Base-by-base conservation (phyloP, 495 filamentous ascomycete genomes). In the Neurospora sp. region DNA sequence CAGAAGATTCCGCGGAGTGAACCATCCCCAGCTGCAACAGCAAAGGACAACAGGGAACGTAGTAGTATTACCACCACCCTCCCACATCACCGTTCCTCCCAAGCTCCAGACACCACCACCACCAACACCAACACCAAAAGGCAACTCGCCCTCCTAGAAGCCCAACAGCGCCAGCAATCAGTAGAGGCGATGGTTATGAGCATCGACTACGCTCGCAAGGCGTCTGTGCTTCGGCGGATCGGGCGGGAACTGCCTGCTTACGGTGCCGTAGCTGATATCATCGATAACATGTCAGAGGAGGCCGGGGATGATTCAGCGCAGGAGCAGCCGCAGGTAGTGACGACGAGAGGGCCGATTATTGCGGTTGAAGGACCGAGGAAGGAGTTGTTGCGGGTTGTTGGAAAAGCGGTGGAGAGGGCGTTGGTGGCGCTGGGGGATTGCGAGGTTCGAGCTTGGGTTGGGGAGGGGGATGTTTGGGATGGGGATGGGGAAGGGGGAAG, bases 311-410 rank as follows among this genome's bases (percentile, higher is more conserved):
- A 81, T 82, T n/a, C 81, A 74, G 37, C 84, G 77, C 22, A 38
- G 31, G 3, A 53, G 81, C 82, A 76, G 80, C 80, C 18, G 81
- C 81, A 41, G 82, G 80, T n/a, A 84, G 81, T 9, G 75, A 81
- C 10, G 80, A 78, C 41, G 82, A 81, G 71, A 80, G 94, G 96
- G 0, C 87, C 92, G 1, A 86, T 98, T 37, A 90, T 98, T 68
- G 90, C 93, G 0, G 80, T 99, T 31, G 96, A 99, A 78, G 93
- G 94, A 16, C 82, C 91, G 31, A 87, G 92, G 69, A 76, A 80
- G 3, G 75, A 79, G 1, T 76, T 90, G 14, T 82, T 92, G 12
- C 83, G 84, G 59, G 79, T 83, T 7, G 85, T 93, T 8, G 84
- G 88, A 2, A 79, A 83, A 22, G 89, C 90, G 74, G 87, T 97